These are phyloP conservation scores for Paramecium primaurelia DNA, from an alignment of 73 alveolate species.

Conservation along the genomic window DNA sequence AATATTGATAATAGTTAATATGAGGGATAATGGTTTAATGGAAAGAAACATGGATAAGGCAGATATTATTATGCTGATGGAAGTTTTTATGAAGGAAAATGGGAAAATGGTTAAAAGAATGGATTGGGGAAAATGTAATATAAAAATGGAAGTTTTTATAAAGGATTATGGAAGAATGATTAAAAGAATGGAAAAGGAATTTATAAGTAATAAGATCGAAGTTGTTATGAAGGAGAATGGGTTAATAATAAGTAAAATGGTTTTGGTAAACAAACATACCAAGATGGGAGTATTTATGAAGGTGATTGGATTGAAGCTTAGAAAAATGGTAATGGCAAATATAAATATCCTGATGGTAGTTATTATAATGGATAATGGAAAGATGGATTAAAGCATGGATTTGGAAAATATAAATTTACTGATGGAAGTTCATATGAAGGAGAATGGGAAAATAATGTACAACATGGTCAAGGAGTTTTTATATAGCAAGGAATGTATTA, in stretches of 20 bases:
- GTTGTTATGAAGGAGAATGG: background rate
- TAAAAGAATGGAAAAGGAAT: background rate
- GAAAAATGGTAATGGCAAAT: conserved; percentile 41
- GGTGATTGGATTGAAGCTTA: conserved; percentile 36
- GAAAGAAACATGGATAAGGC: conserved; percentile 67
- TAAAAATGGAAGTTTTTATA: background rate
- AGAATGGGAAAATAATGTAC: conserved; percentile 18
- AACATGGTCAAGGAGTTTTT: conserved; percentile 41
- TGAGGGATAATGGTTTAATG: conserved; percentile 72
- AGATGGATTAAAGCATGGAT: background rate
- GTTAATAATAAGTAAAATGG: background rate
- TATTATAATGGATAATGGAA: background rate
- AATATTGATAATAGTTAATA: conserved; percentile 73
- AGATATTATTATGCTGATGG: conserved; percentile 31
- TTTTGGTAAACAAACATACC: conserved; percentile 17
- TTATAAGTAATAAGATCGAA: background rate
- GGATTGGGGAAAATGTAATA: conserved; percentile 49
- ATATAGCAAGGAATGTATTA: background rate
- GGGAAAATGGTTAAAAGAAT: conserved; percentile 26
- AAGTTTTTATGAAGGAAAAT: conserved; percentile 13
- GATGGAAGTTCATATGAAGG: conserved; percentile 41
- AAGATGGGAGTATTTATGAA: conserved; percentile 45
- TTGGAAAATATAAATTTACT: background rate
- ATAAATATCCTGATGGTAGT: conserved; percentile 44
- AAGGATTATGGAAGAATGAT: background rate